Evolutionary conservation across 176 grass and related monocot genomes (phyloP).

Genomic region (Chrysopogon serrulatus): DNA sequence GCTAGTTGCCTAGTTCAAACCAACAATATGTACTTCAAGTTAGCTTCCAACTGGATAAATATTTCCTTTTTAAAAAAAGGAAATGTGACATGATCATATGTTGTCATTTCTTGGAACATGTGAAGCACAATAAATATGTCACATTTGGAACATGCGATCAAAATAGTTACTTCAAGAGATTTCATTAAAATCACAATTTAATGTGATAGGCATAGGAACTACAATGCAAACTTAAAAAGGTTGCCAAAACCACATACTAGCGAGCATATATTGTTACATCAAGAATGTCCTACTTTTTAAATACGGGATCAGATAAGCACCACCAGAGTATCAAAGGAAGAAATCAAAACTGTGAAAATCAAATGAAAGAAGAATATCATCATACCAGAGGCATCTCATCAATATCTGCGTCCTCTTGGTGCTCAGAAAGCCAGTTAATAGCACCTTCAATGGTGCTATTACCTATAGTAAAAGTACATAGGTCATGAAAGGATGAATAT

Average conservation of each 20-base stretch:
- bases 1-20: neutral
- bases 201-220: neutral
- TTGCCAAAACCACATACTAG: neutral
- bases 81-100: neutral
- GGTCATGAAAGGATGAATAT: neutral
- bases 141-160: neutral
- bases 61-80: neutral
- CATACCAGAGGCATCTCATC: slow-evolving; percentile 98
- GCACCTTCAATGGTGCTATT: slow-evolving; percentile 98
- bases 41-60: neutral
- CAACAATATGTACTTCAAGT: neutral
- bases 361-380: neutral
- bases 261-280: neutral
- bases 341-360: neutral
- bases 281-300: neutral
- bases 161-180: neutral
- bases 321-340: neutral
- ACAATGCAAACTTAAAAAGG: neutral
- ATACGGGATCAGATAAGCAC: neutral
- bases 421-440: slow-evolving; percentile 97
- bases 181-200: neutral
- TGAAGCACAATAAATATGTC: neutral
- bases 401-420: slow-evolving; percentile 91
- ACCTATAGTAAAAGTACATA: slow-evolving; percentile 47
- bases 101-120: neutral